Percentiles rank a stretch among this genome's conserved stretches.
Evolutionary conservation across 495 filamentous ascomycete species (phyloP).

Genomic region (Tuber brumale): DNA sequence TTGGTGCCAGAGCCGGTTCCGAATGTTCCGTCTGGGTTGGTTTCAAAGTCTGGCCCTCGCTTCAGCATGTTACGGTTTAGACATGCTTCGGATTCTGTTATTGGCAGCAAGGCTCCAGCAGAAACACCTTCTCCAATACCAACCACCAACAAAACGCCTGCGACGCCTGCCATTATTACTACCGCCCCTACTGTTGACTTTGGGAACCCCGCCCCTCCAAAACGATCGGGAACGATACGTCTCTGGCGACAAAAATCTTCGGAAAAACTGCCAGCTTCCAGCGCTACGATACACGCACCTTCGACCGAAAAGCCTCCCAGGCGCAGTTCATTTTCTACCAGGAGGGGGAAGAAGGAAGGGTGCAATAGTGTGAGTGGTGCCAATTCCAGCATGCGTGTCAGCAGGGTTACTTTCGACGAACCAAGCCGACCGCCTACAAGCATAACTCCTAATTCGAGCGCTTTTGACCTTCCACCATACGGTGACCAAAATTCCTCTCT

Average conservation of each 20-base stretch:
- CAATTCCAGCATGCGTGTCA: conserved; percentile 47
- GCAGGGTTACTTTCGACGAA: conserved; percentile 62
- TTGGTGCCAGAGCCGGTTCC: conserved; percentile 32
- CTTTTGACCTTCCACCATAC: conserved; percentile 35
- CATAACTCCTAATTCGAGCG: conserved; percentile 8
- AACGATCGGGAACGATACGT: conserved; percentile 33
- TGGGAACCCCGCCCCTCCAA: conserved; percentile 16
- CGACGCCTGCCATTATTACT: conserved; percentile 85
- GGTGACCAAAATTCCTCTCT: conserved; percentile 63
- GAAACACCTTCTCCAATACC: conserved; percentile 44
- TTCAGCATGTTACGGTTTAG: conserved; percentile 88
- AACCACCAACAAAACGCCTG: conserved; percentile 27
- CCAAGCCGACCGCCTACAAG: conserved; percentile 49
- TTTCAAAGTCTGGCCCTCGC: conserved; percentile 45
- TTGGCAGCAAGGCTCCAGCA: conserved; percentile 69
- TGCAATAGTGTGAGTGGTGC: conserved; percentile 16
- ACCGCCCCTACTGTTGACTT: conserved; percentile 77
- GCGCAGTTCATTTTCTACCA: conserved; percentile 45
- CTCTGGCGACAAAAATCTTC: conserved; percentile 35
- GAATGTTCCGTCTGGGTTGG: conserved; percentile 19
- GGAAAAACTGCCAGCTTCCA: conserved; percentile 18
- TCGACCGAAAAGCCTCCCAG: conserved; percentile 24
- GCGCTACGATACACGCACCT: conserved; percentile 11
- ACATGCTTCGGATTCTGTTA: conserved; percentile 88
- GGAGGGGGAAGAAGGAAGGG: conserved; percentile 37